phyloP scores from a whole-genome alignment of 768 basidiomycete genomes.

The Dioszegia crocea region DNA sequence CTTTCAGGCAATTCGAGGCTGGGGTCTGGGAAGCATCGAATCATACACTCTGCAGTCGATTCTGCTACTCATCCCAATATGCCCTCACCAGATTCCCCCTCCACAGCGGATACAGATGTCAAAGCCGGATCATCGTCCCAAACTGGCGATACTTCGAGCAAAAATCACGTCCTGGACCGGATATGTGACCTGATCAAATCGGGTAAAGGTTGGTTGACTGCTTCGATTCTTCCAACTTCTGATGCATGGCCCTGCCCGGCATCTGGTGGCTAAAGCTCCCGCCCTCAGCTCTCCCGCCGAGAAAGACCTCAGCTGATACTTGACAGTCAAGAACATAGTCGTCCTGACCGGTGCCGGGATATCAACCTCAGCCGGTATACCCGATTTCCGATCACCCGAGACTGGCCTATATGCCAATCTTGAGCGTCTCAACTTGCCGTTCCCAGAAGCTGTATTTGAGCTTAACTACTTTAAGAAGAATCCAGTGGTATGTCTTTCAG shows the following conservation, averaged over 20 bases:
- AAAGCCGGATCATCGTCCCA: no score
- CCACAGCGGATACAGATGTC: no score
- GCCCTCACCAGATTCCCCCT: no score
- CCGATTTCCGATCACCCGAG: constrained; percentile 81
- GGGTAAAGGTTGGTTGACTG: constrained; percentile 9
- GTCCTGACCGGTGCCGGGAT: constrained; percentile 40
- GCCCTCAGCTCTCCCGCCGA: no score
- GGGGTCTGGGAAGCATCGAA: no score
- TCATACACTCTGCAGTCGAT: neutral
- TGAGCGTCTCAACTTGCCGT: constrained; percentile 56
- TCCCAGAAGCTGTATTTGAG: constrained; percentile 93
- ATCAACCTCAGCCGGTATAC: constrained; percentile 50
- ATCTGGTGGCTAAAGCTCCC: no score
- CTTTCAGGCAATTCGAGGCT: no score
- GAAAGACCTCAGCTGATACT: neutral
- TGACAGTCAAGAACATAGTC: constrained; percentile 38
- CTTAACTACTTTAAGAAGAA: constrained; percentile 76
- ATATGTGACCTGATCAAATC: constrained; percentile 16
- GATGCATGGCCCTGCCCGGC: no score
- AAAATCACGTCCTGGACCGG: neutral
- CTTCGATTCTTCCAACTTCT: no score
- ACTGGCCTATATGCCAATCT: constrained; percentile 61
- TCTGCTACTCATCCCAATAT: neutral
- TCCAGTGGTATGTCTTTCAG: constrained; percentile 58
- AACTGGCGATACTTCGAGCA: no score